Percentiles rank a stretch among this genome's conserved stretches.
These are phyloP conservation scores for Moricandia arvensis DNA, from an alignment of 345 rosid species.

Conservation along the genomic window DNA sequence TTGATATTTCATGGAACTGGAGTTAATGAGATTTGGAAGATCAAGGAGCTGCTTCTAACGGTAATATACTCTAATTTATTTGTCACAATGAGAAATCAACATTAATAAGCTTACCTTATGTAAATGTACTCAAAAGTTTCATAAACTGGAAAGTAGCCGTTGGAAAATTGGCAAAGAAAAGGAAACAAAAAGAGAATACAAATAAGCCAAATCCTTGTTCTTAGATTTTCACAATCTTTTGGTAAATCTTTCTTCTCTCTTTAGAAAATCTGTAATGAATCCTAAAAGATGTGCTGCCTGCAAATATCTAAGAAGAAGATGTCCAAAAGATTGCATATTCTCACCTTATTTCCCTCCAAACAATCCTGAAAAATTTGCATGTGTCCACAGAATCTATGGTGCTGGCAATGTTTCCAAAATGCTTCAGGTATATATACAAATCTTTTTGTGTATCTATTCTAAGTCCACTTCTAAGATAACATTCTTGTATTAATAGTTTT, in stretches of 20 bases:
- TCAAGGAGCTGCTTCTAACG: slow-evolving; percentile 1
- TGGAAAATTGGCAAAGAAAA: slow-evolving; percentile 14
- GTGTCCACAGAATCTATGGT: slow-evolving; percentile 65
- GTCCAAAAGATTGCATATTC: slow-evolving; percentile 63
- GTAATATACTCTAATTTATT: slow-evolving; percentile 10
- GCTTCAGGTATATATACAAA: slow-evolving; percentile 58
- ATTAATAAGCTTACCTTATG: slow-evolving; percentile 26
- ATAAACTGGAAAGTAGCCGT: slow-evolving; percentile 34
- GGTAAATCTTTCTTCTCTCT: not conserved
- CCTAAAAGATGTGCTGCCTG: slow-evolving; percentile 63
- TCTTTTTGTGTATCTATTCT: slow-evolving; percentile 5
- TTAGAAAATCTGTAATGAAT: slow-evolving; percentile 33
- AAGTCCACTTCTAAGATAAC: not conserved
- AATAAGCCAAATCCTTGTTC: slow-evolving; percentile 6
- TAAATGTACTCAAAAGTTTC: not conserved
- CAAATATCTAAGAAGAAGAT: slow-evolving; percentile 68
- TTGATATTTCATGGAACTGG: no score
- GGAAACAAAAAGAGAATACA: slow-evolving; percentile 21
- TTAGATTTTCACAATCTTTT: slow-evolving; percentile 24
- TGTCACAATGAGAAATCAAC: not conserved
- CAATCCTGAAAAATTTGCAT: slow-evolving; percentile 56
- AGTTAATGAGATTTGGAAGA: not conserved
- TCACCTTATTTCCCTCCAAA: slow-evolving; percentile 59
- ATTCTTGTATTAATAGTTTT: not conserved
- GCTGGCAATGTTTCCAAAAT: slow-evolving; percentile 72